These are phyloP conservation scores for Penicillium maclennaniae DNA, from an alignment of 495 filamentous ascomycete genomes.

Conservation along the genomic window DNA sequence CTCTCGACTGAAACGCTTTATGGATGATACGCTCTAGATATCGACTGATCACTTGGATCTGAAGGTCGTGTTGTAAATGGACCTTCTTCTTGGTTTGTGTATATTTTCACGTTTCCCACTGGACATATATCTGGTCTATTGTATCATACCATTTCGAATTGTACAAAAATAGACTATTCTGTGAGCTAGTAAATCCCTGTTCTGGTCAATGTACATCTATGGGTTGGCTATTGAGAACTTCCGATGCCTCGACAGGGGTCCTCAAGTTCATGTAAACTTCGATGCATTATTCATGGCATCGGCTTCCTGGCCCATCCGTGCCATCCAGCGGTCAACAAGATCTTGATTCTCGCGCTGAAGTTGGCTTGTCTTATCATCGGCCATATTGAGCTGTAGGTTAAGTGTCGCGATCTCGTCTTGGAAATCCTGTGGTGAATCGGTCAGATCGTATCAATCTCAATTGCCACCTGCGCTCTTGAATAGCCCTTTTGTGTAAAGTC, in stretches of 20 bases:
- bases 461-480: neutral
- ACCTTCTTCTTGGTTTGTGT: constrained; percentile 15
- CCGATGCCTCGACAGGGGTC: neutral
- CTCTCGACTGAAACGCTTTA: constrained; percentile 46
- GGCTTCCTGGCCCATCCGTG: constrained; percentile 75
- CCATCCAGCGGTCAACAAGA: constrained; percentile 87
- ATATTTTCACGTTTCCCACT: constrained; percentile 20
- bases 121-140: constrained; percentile 16
- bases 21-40: constrained; percentile 32
- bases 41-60: constrained; percentile 3
- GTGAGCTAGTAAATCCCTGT: neutral
- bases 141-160: constrained; percentile 22
- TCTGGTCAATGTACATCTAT: neutral
- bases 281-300: constrained; percentile 76
- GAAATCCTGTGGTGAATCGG: constrained; percentile 52
- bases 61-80: constrained; percentile 5
- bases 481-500: neutral
- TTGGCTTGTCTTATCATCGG: constrained; percentile 64
- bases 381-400: constrained; percentile 83
- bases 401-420: constrained; percentile 87
- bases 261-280: constrained; percentile 35
- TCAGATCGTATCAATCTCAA: constrained; percentile 8
- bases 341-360: constrained; percentile 82
- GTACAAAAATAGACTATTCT: constrained; percentile 6
- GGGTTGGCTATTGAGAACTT: neutral